These are phyloP conservation scores for Haematococcus sp. DNA, from an alignment of 139 green algal genomes.

Conservation along the genomic window DNA sequence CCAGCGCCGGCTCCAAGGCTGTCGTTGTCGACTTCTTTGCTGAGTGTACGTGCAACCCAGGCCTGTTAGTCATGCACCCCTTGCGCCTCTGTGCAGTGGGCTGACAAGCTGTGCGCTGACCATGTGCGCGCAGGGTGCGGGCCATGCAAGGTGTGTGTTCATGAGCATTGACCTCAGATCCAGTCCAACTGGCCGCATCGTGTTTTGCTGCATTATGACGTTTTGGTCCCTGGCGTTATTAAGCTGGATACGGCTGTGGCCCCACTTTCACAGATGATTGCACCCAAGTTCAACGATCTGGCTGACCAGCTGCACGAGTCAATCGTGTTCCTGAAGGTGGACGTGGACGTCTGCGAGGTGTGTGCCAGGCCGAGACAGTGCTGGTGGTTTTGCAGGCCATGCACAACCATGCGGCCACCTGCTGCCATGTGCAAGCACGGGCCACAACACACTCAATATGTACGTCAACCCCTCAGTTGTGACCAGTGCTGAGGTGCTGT, in stretches of 20 bases:
- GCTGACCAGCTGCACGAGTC: slow-evolving; percentile 22
- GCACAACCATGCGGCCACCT: not conserved
- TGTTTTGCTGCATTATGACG: not conserved
- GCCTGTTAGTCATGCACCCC: not conserved
- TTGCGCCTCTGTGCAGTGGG: no score
- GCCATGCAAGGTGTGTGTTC: slow-evolving; percentile 58
- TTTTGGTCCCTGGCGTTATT: not conserved
- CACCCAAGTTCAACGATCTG: slow-evolving; percentile 68
- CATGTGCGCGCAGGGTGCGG: slow-evolving; percentile 53
- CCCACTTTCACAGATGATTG: slow-evolving; percentile 61
- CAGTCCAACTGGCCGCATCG: not conserved
- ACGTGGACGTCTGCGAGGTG: slow-evolving; percentile 69
- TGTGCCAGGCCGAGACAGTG: not conserved
- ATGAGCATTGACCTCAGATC: no score
- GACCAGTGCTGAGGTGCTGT: not conserved
- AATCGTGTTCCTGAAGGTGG: slow-evolving; percentile 76
- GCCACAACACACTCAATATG: not conserved
- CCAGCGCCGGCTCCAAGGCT: not conserved
- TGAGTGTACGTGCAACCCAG: slow-evolving; percentile 38
- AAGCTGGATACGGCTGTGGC: not conserved
- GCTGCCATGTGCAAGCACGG: not conserved
- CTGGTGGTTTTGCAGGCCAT: not conserved
- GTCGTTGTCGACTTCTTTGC: slow-evolving; percentile 75
- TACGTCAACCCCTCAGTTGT: not conserved
- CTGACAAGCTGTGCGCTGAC: not conserved